Percentiles rank a stretch among this genome's conserved stretches.
Evolutionary conservation across 1,284 basidiomycete species (phyloP).

Genomic region (Pseudozyma sp.): DNA sequence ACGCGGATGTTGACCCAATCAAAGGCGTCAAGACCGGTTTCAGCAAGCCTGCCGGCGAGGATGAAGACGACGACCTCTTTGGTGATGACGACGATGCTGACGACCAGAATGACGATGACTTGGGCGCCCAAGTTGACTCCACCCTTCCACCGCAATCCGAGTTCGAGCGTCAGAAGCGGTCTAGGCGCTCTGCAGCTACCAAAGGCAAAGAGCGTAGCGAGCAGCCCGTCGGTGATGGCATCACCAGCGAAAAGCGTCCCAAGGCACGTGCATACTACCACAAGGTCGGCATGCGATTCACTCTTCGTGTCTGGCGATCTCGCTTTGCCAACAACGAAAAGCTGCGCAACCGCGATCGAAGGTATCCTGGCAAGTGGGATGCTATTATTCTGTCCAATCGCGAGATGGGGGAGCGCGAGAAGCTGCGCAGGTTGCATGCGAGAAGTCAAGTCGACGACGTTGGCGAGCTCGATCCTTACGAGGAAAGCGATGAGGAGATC

Average conservation of each 20-base stretch:
- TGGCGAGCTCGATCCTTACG: conserved; percentile 52
- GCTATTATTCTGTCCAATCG: conserved; percentile 54
- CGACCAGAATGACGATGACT: conserved; percentile 9
- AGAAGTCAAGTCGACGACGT: conserved; percentile 56
- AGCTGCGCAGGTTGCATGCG: conserved; percentile 37
- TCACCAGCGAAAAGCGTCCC: conserved; percentile 25
- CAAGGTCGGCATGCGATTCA: conserved; percentile 62
- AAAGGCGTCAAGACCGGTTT: conserved; percentile 32
- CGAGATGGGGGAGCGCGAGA: conserved; percentile 47
- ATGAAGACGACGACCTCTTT: conserved; percentile 50
- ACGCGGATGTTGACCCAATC: conserved; percentile 47
- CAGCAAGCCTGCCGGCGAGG: conserved; percentile 9
- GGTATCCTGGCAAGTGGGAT: conserved; percentile 63
- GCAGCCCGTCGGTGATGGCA: conserved; percentile 28
- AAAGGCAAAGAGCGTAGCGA: conserved; percentile 53
- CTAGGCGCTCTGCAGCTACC: conserved; percentile 28
- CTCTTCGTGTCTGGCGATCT: conserved; percentile 58
- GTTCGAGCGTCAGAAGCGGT: conserved; percentile 51
- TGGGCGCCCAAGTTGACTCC: conserved; percentile 22
- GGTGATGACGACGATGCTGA: conserved; percentile 41
- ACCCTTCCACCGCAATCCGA: conserved; percentile 57
- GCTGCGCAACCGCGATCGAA: conserved; percentile 43
- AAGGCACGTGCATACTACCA: conserved; percentile 62
- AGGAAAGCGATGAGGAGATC: conserved; percentile 45
- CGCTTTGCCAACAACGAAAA: conserved; percentile 53